A percentile compares a stretch with the other conserved stretches of the same genome.
phyloP scores from a whole-genome alignment of 2,329 filamentous ascomycete genomes.

The Penicillium sp. region DNA sequence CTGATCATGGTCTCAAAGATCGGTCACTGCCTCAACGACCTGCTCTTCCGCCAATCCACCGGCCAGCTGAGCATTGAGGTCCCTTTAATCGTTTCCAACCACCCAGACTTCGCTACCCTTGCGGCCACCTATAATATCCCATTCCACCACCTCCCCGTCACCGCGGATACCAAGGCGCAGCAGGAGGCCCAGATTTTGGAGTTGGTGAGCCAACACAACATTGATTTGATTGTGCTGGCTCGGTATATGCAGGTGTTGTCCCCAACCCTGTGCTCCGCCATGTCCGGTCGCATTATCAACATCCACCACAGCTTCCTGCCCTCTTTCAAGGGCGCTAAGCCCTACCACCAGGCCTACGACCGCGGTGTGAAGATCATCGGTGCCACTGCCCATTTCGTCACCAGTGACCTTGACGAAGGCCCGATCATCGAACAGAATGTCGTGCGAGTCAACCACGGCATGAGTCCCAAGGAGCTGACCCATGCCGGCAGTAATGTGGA shows the following conservation, averaged over 20 bases:
- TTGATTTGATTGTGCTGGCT: conserved; percentile 77
- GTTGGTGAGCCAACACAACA: conserved; percentile 63
- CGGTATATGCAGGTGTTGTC: conserved; percentile 87
- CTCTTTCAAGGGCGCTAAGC: conserved; percentile 82
- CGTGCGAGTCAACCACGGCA: conserved; percentile 69
- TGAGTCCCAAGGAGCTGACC: conserved; percentile 72
- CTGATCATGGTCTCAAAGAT: conserved; percentile 90
- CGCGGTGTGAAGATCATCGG: conserved; percentile 86
- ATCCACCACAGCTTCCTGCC: conserved; percentile 87
- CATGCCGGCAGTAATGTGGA: conserved; percentile 81
- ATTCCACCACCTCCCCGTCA: conserved; percentile 79
- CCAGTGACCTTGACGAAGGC: conserved; percentile 78
- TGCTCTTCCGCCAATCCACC: conserved; percentile 74
- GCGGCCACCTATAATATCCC: conserved; percentile 71
- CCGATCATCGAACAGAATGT: conserved; percentile 87
- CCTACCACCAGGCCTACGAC: conserved; percentile 84
- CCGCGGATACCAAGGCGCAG: conserved; percentile 69
- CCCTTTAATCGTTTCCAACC: conserved; percentile 78
- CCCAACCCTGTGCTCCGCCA: conserved; percentile 68
- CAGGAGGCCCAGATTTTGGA: conserved; percentile 72
- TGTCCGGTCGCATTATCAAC: conserved; percentile 87
- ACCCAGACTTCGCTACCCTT: conserved; percentile 67
- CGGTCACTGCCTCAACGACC: conserved; percentile 79
- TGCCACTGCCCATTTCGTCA: conserved; percentile 82
- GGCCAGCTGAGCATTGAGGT: conserved; percentile 73